These are phyloP conservation scores for Mortierella alpina DNA, from an alignment of 192 early-diverging fungal species.

Conservation along the genomic window DNA sequence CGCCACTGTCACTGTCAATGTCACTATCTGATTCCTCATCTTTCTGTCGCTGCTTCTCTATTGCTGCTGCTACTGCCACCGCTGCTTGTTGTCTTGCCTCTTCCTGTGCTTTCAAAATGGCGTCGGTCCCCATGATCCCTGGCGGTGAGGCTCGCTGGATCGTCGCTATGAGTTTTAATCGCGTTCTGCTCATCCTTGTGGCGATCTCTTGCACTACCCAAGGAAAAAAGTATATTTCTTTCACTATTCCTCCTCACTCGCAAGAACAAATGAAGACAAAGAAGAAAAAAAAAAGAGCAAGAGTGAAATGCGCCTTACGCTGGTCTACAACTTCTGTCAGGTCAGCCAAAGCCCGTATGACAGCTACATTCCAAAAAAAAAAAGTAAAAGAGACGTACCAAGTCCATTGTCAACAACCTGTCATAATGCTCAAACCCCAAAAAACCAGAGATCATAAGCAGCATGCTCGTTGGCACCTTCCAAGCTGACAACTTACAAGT, in stretches of 20 bases:
- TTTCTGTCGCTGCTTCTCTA: background rate
- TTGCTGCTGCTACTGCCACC: background rate
- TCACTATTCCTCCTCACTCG: background rate
- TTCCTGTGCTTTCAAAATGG: slow-evolving; percentile 25
- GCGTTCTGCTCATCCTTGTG: slow-evolving; percentile 16
- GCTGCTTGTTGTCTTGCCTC: slow-evolving; percentile 3
- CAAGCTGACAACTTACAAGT: slow-evolving; percentile 12
- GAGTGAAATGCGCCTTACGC: slow-evolving; percentile 4
- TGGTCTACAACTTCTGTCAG: slow-evolving; percentile 29
- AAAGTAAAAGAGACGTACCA: background rate
- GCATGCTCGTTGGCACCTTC: background rate
- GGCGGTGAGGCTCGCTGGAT: slow-evolving; percentile 36
- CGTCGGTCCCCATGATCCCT: slow-evolving; percentile 19
- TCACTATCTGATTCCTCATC: background rate
- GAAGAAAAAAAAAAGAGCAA: background rate
- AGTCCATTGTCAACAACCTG: background rate
- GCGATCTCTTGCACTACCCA: slow-evolving; percentile 31
- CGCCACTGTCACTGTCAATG: background rate
- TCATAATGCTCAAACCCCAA: background rate
- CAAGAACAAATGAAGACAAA: background rate
- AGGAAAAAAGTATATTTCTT: background rate
- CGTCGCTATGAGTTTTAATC: slow-evolving; percentile 19
- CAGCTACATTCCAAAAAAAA: slow-evolving; percentile 19
- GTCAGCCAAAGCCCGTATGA: slow-evolving; percentile 17
- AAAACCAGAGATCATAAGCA: slow-evolving; percentile 1